Evolutionary conservation across 805 yeast genomes (phyloP).

Genomic region (Ogataea pilisensis): DNA sequence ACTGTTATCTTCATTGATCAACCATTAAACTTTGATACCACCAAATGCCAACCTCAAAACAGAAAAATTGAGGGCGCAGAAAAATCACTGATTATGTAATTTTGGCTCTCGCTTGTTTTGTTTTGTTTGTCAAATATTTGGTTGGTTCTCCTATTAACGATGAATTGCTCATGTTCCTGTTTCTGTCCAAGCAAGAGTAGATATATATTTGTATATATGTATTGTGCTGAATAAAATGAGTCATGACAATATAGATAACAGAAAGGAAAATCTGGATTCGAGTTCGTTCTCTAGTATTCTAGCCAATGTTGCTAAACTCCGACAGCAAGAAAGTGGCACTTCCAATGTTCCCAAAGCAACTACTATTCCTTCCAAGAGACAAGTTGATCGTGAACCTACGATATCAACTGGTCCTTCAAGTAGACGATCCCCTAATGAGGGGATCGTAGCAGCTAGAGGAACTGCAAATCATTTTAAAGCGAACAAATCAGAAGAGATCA

Average conservation of each 20-base stretch:
- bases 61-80: no score
- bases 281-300: slow-evolving; percentile 68
- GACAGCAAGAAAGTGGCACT: slow-evolving; percentile 36
- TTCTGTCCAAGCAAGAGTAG: no score
- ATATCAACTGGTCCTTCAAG: neutral
- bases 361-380: neutral
- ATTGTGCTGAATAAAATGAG: neutral
- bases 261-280: slow-evolving; percentile 26
- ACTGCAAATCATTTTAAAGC: neutral
- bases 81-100: no score
- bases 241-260: slow-evolving; percentile 2
- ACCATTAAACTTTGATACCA: no score
- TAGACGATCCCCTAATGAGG: neutral
- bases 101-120: no score
- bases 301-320: slow-evolving; percentile 61
- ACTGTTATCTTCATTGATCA: no score
- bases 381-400: neutral
- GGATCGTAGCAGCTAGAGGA: neutral
- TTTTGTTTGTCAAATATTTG: neutral
- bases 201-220: neutral
- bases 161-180: no score
- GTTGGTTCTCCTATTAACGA: neutral
- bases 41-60: no score
- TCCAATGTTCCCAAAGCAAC: neutral
- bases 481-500: slow-evolving; percentile 8